phyloP scores from a whole-genome alignment of 371 early-diverging fungal genomes.

The Actinomucor elegans region DNA sequence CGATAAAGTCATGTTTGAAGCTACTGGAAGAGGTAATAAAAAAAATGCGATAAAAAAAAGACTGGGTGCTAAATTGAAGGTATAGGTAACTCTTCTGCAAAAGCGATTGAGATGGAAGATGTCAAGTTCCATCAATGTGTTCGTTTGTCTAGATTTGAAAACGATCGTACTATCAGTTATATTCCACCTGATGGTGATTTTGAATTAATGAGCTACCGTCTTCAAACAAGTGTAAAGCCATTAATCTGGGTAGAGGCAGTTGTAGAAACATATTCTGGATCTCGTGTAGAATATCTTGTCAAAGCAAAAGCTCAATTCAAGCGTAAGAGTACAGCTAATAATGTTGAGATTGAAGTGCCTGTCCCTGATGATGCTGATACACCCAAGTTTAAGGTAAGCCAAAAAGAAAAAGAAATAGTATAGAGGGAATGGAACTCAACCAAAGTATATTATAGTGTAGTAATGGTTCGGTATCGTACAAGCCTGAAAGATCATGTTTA shows the following conservation, averaged over 20 bases:
- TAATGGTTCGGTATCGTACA: conserved; percentile 90
- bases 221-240: conserved; percentile 89
- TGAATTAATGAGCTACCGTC: conserved; percentile 98
- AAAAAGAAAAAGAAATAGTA: neutral
- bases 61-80: neutral
- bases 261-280: conserved; percentile 90
- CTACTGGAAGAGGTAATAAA: conserved; percentile 79
- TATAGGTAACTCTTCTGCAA: conserved; percentile 71
- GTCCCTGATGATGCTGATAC: conserved; percentile 97
- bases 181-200: conserved; percentile 96
- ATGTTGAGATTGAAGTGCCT: conserved; percentile 96
- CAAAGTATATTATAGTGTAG: conserved; percentile 55
- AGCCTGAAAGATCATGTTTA: conserved; percentile 90
- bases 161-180: conserved; percentile 94
- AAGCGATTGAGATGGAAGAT: conserved; percentile 99
- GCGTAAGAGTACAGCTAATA: conserved; percentile 94
- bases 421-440: too few relatives aligned
- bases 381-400: conserved; percentile 90
- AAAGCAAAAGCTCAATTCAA: conserved; percentile 98
- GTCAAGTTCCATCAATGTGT: conserved; percentile 99
- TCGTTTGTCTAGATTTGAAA: conserved; percentile 92
- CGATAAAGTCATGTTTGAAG: conserved; percentile 98
- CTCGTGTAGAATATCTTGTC: conserved; percentile 94
- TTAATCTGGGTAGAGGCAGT: conserved; percentile 95
- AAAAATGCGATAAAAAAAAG: conserved; percentile 1